Evolutionary conservation across 2,329 filamentous ascomycete genomes (phyloP).

Genomic region (Ophiostoma perfectum): DNA sequence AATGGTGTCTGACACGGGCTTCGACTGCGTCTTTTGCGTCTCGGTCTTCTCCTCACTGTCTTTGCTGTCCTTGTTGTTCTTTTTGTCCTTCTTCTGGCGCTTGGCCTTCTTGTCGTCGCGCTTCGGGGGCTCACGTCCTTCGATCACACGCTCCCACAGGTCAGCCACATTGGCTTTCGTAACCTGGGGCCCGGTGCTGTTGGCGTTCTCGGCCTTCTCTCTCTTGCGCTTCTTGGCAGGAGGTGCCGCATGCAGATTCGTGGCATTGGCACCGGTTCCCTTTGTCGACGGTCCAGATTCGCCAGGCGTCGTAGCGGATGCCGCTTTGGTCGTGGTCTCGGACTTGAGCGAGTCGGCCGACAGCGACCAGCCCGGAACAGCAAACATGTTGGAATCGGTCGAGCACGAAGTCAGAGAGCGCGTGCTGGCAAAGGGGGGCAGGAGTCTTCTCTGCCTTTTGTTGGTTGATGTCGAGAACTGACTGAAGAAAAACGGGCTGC

Average conservation of each 20-base stretch:
- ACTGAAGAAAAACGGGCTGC: background rate
- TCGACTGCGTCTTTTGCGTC: background rate
- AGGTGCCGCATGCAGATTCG: conserved; percentile 9
- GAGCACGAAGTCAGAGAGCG: background rate
- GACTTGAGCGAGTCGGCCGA: conserved; percentile 65
- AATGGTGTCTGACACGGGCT: background rate
- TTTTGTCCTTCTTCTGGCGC: conserved; percentile 29
- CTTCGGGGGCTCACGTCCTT: conserved; percentile 48
- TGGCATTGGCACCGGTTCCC: conserved; percentile 23
- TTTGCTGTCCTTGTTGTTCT: conserved; percentile 26
- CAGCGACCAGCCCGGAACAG: conserved; percentile 88
- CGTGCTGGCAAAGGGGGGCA: background rate
- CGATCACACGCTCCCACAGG: conserved; percentile 74
- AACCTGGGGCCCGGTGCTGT: conserved; percentile 37
- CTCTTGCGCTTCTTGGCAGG: conserved; percentile 55
- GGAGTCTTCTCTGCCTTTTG: background rate
- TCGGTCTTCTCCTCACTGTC: conserved; percentile 22
- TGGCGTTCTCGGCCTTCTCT: conserved; percentile 9
- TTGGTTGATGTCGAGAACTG: background rate
- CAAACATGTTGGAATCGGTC: conserved; percentile 60
- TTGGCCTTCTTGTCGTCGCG: conserved; percentile 24
- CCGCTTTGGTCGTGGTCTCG: conserved; percentile 46
- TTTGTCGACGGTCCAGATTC: conserved; percentile 38
- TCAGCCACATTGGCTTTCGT: conserved; percentile 67
- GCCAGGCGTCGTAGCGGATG: conserved; percentile 22